Evolutionary conservation across 208 protist genomes (phyloP), one percentile per base, ranked within the genome.

Genomic region (Baffinella frigidus): DNA sequence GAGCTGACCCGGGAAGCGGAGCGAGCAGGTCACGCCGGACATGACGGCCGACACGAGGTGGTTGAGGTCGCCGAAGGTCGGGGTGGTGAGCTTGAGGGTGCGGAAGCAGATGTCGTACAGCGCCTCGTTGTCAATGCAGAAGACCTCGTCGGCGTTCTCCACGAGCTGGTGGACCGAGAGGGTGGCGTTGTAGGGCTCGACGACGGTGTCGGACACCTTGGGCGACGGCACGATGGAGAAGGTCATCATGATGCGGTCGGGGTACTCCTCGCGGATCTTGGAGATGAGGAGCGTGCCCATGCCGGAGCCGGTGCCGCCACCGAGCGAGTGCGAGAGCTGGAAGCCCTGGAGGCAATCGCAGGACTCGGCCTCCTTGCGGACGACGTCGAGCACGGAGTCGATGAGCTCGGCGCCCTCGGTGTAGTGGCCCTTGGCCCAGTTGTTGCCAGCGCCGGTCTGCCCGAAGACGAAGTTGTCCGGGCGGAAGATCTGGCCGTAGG

Each of bases 371-470:
- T 97, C 95, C 93, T 96, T 97, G 50, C 96, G 92, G 0, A 97
- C 93, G 50, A 93, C 89, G 51, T 97, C 96, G 20, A 97, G 61
- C 1, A 97, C 92, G 20, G 64, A 50, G 56, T 97, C 96, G 64
- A 96, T 93, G 0, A 97, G 41, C 61, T 96, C 95, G 89, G 94
- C 90, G 33, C 96, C 96, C 43, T 97, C 96, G 35, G 95, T 97
- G 89, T 97, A 97, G 74, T 97, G 94, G 44, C 93, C 96, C 95
- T 98, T 98, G 77, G 97, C 97, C 95, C 95, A 97, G 92, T 97
- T 97, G 94, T 97, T 97, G 41, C 92, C 93, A 43, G 95, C 95
- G 3, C 95, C 95, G n/a, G 84, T 84, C 81, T 96, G 50, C 33
- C 95, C 94, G 73, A 94, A 94, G 36, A 97, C 92, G 64, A 96